A percentile compares a stretch with the other conserved stretches of the same genome.
These are phyloP conservation scores for Eutrema salsugineum DNA, from an alignment of 441 rosid genomes.

Conservation along the genomic window DNA sequence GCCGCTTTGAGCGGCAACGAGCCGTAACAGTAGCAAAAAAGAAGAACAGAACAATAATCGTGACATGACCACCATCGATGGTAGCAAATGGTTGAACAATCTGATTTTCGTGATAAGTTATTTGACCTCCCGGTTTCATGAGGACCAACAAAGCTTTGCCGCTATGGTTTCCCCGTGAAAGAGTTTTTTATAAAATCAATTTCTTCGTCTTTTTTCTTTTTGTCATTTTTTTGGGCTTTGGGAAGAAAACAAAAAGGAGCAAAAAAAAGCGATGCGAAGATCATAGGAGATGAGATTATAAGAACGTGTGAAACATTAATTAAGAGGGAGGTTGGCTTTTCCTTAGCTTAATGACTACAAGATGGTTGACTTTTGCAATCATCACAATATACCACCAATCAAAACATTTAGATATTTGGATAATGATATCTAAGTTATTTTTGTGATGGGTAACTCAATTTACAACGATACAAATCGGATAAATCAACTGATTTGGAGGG, in stretches of 20 bases:
- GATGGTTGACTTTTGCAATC: slow-evolving; percentile 23
- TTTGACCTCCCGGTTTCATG: slow-evolving; percentile 18
- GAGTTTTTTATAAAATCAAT: neutral
- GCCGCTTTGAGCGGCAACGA: neutral
- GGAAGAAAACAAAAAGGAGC: neutral
- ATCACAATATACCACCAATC: no score
- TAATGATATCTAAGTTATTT: neutral
- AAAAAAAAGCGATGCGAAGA: neutral
- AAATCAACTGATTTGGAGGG: neutral
- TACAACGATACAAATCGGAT: neutral
- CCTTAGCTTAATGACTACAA: neutral
- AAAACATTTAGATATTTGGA: neutral
- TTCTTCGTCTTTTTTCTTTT: neutral
- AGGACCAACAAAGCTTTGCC: slow-evolving; percentile 9
- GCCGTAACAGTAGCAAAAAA: slow-evolving; percentile 15
- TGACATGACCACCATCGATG: slow-evolving; percentile 19
- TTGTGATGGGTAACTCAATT: neutral
- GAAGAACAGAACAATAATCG: slow-evolving; percentile 15
- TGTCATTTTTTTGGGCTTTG: neutral
- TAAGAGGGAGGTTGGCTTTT: neutral
- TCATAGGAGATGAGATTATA: slow-evolving; percentile 1
- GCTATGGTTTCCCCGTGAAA: neutral
- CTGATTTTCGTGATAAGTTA: neutral
- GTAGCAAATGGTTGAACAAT: neutral
- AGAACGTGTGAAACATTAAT: slow-evolving; percentile 27